Base-by-base conservation (phyloP, 768 basidiomycete genomes). In the Kondoa malvinella region DNA sequence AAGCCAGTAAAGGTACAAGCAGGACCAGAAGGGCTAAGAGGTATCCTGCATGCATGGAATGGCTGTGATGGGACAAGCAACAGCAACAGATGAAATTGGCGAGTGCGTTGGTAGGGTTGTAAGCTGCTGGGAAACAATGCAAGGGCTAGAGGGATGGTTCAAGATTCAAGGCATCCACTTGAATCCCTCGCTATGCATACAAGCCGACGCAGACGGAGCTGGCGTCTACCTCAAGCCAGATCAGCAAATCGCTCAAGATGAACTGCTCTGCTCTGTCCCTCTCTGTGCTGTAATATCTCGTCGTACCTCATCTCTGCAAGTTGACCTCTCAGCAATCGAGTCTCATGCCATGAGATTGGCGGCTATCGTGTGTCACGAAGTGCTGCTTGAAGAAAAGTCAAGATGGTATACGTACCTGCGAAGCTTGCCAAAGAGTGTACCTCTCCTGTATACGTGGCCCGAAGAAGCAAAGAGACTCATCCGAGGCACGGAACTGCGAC, bases 261-360 rank as follows among this genome's bases (percentile, higher is more conserved):
- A 50, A 8, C 21, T 50, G 40, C 21, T 50, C 12, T 8, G 12
- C 21, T 50, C 40, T 50, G 21, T 50, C 21, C 40, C 40, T 50
- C 40, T 50, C 8, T 50, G 12, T 21, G 40, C 40, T 50, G 40
- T 50, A 21, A 8, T 50, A 50, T 50, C 40, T 50, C 40, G 40
- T 50, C 40, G 40, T 50, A 50, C 40, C 8, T 50, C 40, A 8
- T 50, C 40, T 50, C 40, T 50, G 40, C 40, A 50, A 50, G 40
- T 21, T 8, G 40, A 50, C 21, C 40, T 50, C 12, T 50, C 40
- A 50, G 40, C 21, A 8, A 50, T 50, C 21, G 40, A 50, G 8
- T 50, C 40, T 50, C 40, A 50, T 50, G 40, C 40, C 21, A 50
- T 50, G 40, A 8, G 40, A 8, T 63, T 63, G 61, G 61, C 61